These are phyloP conservation scores for Camellia granthamiana DNA, from an alignment of 148 eudicot genomes.

Conservation along the genomic window DNA sequence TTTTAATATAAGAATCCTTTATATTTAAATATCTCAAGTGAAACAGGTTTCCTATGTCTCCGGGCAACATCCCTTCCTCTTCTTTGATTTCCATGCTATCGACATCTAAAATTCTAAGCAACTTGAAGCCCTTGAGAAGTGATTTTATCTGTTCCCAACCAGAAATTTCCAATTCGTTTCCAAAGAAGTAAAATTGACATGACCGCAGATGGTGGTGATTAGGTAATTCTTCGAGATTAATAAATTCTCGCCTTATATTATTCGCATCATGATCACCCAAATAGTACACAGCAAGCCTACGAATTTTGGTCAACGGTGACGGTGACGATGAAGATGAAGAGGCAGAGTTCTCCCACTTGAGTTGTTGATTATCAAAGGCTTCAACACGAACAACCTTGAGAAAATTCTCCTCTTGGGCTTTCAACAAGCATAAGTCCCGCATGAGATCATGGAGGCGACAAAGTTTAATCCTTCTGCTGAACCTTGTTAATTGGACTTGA, in stretches of 20 bases:
- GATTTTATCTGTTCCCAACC: background rate
- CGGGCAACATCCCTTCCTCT: background rate
- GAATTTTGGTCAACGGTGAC: background rate
- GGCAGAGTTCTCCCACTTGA: background rate
- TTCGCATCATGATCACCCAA: background rate
- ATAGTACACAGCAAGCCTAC: background rate
- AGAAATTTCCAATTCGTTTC: background rate
- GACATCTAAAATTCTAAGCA: slow-evolving; percentile 12
- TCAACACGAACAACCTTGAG: background rate
- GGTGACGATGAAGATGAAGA: background rate
- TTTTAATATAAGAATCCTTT: background rate
- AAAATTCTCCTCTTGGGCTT: background rate
- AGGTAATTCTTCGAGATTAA: background rate
- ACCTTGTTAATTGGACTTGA: background rate
- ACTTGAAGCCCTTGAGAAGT: background rate
- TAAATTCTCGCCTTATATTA: too few relatives aligned
- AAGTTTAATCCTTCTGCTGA: too few relatives aligned
- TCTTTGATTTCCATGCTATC: background rate
- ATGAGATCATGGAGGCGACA: background rate
- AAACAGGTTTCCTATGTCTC: background rate
- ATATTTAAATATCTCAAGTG: slow-evolving; percentile 11
- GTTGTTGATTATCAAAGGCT: background rate
- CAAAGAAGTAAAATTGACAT: background rate
- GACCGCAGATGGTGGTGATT: background rate
- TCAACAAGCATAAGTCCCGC: background rate